A percentile compares a stretch with the other conserved stretches of the same genome.
Evolutionary conservation across 192 early-diverging fungal species (phyloP).

Genomic region (Coemansia sp.): DNA sequence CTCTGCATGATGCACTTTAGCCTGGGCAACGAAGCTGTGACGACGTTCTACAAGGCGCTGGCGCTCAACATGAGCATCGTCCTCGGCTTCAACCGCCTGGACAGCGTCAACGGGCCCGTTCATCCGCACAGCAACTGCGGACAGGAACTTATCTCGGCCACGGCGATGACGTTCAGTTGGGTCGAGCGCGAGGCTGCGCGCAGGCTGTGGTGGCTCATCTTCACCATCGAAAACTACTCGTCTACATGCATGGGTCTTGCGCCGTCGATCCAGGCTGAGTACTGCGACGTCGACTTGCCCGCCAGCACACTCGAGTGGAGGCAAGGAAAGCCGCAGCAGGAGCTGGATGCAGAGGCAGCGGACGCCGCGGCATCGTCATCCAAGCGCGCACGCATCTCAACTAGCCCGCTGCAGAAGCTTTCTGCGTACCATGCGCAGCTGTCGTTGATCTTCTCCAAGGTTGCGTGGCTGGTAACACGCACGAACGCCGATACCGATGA

Average conservation of each 20-base stretch:
- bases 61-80: conserved; percentile 52
- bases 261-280: conserved; percentile 55
- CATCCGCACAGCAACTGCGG: conserved; percentile 26
- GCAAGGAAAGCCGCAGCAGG: conserved; percentile 18
- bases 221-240: conserved; percentile 53
- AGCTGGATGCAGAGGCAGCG: not conserved
- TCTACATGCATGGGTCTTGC: conserved; percentile 48
- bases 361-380: conserved; percentile 7
- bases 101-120: conserved; percentile 44
- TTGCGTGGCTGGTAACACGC: conserved; percentile 53
- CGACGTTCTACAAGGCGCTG: conserved; percentile 49
- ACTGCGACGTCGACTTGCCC: conserved; percentile 48
- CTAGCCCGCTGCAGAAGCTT: conserved; percentile 39
- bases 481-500: conserved; percentile 31
- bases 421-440: conserved; percentile 52
- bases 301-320: conserved; percentile 44
- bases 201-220: conserved; percentile 54
- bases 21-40: conserved; percentile 42
- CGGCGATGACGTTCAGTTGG: conserved; percentile 46
- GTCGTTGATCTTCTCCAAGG: conserved; percentile 55
- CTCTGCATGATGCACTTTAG: conserved; percentile 51
- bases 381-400: conserved; percentile 32
- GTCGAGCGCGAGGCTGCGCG: conserved; percentile 52
- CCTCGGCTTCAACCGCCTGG: conserved; percentile 50
- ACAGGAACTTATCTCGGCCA: conserved; percentile 17